Evolutionary conservation across 1,284 basidiomycete species (phyloP).

Genomic region (Trichosporon asahii): DNA sequence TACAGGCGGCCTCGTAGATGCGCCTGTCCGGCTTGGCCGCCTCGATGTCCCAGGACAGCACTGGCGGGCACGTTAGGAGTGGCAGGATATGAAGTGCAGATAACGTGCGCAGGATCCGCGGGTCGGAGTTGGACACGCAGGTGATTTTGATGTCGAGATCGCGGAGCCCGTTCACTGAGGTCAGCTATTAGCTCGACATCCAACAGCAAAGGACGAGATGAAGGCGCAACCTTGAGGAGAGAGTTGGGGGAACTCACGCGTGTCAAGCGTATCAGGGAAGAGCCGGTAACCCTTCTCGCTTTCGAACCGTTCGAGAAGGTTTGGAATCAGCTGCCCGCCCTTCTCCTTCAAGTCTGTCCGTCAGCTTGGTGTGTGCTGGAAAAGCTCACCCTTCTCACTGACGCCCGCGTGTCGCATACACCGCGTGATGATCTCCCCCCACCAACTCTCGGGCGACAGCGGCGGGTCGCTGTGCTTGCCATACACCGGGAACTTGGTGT

Average conservation of each 20-base stretch:
- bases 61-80: slow-evolving; percentile 39
- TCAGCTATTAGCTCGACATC: background rate
- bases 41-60: slow-evolving; percentile 47
- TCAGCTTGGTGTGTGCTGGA: background rate
- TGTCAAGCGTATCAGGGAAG: slow-evolving; percentile 45
- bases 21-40: slow-evolving; percentile 40
- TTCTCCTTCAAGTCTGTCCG: slow-evolving; percentile 29
- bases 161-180: slow-evolving; percentile 37
- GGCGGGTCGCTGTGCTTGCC: slow-evolving; percentile 43
- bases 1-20: slow-evolving; percentile 44
- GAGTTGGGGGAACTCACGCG: slow-evolving; percentile 28
- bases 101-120: slow-evolving; percentile 42
- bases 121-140: slow-evolving; percentile 50
- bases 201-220: no score
- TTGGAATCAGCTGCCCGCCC: slow-evolving; percentile 28
- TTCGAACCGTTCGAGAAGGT: slow-evolving; percentile 46
- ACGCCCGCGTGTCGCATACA: slow-evolving; percentile 46
- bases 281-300: slow-evolving; percentile 44
- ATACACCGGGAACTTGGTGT: slow-evolving; percentile 38
- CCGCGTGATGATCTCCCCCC: slow-evolving; percentile 43
- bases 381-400: slow-evolving; percentile 24
- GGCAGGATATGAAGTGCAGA: slow-evolving; percentile 37
- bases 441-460: slow-evolving; percentile 47
- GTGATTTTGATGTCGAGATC: slow-evolving; percentile 42
- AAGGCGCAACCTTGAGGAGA: background rate